phyloP scores from a whole-genome alignment of 164 flowering plant genomes.

The Akebia trifoliata region DNA sequence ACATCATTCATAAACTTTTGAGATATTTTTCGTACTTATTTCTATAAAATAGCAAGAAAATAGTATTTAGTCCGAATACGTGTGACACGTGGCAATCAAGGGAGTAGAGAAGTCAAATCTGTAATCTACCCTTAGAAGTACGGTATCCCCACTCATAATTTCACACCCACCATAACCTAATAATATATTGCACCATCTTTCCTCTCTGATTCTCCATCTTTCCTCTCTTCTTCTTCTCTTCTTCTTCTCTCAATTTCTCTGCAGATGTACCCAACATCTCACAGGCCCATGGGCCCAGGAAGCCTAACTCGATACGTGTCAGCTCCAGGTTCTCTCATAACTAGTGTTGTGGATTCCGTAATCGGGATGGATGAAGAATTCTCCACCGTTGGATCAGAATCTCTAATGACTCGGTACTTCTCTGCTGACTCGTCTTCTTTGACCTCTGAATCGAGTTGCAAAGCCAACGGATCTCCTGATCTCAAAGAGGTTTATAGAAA shows the following conservation, averaged over 20 bases:
- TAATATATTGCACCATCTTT: neutral
- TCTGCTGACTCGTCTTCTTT: neutral
- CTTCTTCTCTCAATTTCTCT: neutral
- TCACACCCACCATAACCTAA: too few species aligned
- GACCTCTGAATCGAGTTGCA: neutral
- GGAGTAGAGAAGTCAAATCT: too few species aligned
- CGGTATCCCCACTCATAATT: too few species aligned
- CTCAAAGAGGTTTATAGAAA: neutral
- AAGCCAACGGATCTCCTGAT: neutral
- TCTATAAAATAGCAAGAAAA: too few species aligned
- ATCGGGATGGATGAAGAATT: neutral
- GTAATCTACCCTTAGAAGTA: too few species aligned
- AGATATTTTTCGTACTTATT: too few species aligned
- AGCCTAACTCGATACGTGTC: constrained; percentile 11
- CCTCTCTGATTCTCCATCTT: neutral
- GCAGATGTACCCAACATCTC: constrained; percentile 11
- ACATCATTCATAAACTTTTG: too few species aligned
- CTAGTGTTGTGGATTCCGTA: constrained; percentile 12
- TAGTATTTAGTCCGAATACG: too few species aligned
- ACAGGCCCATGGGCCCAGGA: neutral
- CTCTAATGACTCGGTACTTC: neutral
- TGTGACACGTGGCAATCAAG: too few species aligned
- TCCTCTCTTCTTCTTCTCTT: neutral
- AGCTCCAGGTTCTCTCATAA: constrained; percentile 13
- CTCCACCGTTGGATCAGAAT: constrained; percentile 12